These are phyloP conservation scores for Aspergillus floridensis DNA, from an alignment of 2,329 filamentous ascomycete species.

Conservation along the genomic window DNA sequence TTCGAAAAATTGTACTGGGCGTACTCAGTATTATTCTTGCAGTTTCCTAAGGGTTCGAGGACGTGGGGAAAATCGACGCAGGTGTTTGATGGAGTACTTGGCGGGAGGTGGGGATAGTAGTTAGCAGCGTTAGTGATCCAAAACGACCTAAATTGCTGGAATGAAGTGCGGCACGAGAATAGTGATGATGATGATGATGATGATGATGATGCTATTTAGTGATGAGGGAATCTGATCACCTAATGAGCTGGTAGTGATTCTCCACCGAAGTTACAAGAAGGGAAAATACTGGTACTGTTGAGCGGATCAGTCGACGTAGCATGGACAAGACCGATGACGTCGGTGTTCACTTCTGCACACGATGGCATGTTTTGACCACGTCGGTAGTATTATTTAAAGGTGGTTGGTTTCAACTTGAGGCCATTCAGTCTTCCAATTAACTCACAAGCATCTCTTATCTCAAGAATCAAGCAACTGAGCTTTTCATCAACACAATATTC, in stretches of 20 bases:
- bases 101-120: conserved; percentile 17
- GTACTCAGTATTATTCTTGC: background rate
- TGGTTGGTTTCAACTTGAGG: background rate
- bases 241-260: conserved; percentile 3
- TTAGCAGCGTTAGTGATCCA: conserved; percentile 7
- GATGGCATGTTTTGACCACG: conserved; percentile 7
- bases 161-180: background rate
- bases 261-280: background rate
- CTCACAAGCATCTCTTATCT: background rate
- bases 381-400: background rate
- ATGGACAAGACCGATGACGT: conserved; percentile 21
- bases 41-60: conserved; percentile 13
- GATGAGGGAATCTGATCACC: background rate
- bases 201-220: conserved; percentile 9
- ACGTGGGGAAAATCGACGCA: conserved; percentile 4
- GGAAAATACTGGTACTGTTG: background rate
- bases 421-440: background rate
- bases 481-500: background rate
- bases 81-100: conserved; percentile 9
- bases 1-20: too few species aligned
- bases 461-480: background rate
- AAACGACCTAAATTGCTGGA: conserved; percentile 3
- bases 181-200: background rate
- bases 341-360: conserved; percentile 10
- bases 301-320: conserved; percentile 6